Percentiles rank a stretch among this genome's conserved stretches.
These are phyloP conservation scores for Plectosphaerella sp. DNA, from an alignment of 2,329 filamentous ascomycete species.

Conservation along the genomic window DNA sequence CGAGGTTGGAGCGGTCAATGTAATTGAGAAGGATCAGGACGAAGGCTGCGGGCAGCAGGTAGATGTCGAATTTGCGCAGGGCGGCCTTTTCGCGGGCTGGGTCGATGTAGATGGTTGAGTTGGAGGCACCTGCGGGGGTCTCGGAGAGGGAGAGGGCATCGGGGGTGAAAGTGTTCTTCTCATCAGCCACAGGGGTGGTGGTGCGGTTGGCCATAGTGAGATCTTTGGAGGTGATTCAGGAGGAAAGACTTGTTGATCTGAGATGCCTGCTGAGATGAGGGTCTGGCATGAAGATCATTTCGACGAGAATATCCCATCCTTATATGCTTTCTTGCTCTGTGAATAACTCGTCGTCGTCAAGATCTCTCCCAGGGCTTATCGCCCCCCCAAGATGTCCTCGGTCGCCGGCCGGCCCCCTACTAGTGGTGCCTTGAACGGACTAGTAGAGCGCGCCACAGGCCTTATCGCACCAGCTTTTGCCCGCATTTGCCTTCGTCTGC, in stretches of 20 bases:
- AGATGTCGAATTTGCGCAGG: slow-evolving; percentile 47
- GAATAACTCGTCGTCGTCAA: not conserved
- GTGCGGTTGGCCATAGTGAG: not conserved
- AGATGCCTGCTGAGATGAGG: not conserved
- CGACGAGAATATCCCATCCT: not conserved
- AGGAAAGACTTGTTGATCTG: too few species aligned
- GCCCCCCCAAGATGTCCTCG: too few species aligned
- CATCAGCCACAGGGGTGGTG: not conserved
- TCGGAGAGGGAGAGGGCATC: not conserved
- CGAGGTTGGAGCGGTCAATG: slow-evolving; percentile 48
- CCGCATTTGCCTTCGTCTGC: too few species aligned
- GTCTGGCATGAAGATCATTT: not conserved
- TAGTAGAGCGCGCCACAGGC: too few species aligned
- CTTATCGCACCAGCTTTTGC: too few species aligned
- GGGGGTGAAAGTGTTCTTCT: not conserved
- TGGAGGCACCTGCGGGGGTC: not conserved
- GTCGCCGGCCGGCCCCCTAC: too few species aligned
- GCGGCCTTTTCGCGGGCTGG: slow-evolving; percentile 14
- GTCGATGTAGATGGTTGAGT: slow-evolving; percentile 1
- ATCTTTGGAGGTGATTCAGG: too few species aligned
- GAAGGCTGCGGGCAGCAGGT: slow-evolving; percentile 43
- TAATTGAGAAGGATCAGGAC: slow-evolving; percentile 51
- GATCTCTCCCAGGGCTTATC: too few species aligned
- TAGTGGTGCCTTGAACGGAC: too few species aligned
- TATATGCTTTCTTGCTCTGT: not conserved